A percentile compares a stretch with the other conserved stretches of the same genome.
These are phyloP conservation scores for Musa troglodytarum DNA, from an alignment of 176 grass and related monocot species.

Conservation along the genomic window DNA sequence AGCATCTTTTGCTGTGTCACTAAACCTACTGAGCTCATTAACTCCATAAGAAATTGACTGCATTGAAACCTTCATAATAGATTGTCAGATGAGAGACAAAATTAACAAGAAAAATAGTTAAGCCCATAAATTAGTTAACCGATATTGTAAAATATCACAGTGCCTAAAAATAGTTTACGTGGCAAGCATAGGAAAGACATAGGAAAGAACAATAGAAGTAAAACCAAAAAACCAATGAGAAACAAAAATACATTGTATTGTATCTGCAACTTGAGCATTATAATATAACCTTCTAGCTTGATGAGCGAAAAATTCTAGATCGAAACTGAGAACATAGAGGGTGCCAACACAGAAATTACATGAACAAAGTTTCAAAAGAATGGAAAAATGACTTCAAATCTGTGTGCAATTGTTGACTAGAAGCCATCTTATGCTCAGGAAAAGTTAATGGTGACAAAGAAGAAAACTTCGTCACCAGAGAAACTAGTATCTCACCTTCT, in stretches of 20 bases:
- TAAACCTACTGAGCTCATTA: conserved; percentile 67
- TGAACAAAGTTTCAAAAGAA: neutral
- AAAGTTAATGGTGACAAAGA: neutral
- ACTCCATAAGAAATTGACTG: conserved; percentile 32
- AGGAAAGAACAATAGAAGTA: neutral
- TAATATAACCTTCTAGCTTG: neutral
- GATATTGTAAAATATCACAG: neutral
- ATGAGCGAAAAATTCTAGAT: neutral
- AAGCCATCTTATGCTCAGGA: neutral
- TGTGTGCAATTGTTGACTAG: neutral
- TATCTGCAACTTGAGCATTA: neutral
- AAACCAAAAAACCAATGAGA: neutral
- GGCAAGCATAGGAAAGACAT: neutral
- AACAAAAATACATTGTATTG: neutral
- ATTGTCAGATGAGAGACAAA: conserved; percentile 1
- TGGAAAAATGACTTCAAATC: neutral
- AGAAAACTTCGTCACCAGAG: neutral
- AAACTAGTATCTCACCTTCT: conserved; percentile 37
- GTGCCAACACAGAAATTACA: neutral
- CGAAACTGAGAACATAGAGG: neutral
- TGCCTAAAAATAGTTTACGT: neutral
- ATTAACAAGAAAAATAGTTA: conserved; percentile 17
- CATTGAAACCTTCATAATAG: conserved; percentile 37
- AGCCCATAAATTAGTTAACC: neutral
- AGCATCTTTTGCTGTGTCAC: conserved; percentile 80